Percentiles rank a stretch among this genome's conserved stretches.
Evolutionary conservation across 164 flowering plant genomes (phyloP).

Genomic region (Kingdonia uniflora): DNA sequence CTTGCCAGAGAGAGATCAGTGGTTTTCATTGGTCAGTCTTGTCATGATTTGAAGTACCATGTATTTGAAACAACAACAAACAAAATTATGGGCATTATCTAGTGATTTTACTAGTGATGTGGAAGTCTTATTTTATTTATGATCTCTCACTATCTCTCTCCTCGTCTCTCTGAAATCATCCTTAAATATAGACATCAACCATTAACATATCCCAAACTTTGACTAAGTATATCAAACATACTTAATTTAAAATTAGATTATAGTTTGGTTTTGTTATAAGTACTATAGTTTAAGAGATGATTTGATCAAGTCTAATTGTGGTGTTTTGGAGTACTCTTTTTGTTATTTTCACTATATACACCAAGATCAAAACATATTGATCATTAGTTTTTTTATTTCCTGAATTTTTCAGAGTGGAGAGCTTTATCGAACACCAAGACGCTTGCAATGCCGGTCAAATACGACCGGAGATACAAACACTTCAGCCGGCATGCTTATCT

Average conservation of each 20-base stretch:
- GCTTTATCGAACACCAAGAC: conserved; percentile 95
- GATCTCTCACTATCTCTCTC: too few species aligned
- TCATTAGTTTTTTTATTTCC: background rate
- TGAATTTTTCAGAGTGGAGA: conserved; percentile 59
- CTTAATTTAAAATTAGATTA: background rate
- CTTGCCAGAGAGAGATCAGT: too few species aligned
- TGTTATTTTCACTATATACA: background rate
- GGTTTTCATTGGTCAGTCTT: too few species aligned
- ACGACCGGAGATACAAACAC: conserved; percentile 32
- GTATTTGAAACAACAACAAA: too few species aligned
- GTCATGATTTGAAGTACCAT: too few species aligned
- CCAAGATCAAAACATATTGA: background rate
- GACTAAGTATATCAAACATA: background rate
- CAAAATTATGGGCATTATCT: too few species aligned
- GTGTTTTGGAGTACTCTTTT: background rate
- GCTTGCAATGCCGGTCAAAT: conserved; percentile 55
- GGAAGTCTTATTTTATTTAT: too few species aligned
- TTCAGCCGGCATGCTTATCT: conserved; percentile 47
- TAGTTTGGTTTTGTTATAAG: background rate
- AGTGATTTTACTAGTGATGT: too few species aligned
- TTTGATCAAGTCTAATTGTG: background rate
- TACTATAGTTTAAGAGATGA: background rate
- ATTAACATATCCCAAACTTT: background rate
- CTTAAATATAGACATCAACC: background rate
- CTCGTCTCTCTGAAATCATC: background rate